Evolutionary conservation across 1,284 basidiomycete genomes (phyloP).

Genomic region (Ceratobasidium sp.): DNA sequence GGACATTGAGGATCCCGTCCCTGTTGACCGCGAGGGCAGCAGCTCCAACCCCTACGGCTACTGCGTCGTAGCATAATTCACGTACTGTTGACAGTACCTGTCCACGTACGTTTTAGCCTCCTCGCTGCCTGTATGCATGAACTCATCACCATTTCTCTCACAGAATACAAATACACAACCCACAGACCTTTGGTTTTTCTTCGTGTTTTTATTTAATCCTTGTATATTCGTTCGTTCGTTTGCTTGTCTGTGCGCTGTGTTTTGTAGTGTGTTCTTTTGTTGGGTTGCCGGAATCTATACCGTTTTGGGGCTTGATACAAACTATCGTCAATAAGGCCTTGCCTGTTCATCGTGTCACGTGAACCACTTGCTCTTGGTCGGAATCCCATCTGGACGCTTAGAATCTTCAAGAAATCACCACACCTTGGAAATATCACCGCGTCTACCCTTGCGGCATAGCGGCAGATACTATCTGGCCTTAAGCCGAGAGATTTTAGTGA

Average conservation of each 20-base stretch:
- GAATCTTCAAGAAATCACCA: too few relatives aligned
- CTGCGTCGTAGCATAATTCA: conserved; percentile 14
- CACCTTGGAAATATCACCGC: neutral
- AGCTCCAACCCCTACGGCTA: neutral
- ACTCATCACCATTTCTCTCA: neutral
- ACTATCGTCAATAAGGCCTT: neutral
- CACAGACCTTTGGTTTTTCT: neutral
- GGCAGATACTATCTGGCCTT: conserved; percentile 22
- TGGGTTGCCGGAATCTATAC: neutral
- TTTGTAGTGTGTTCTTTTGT: neutral
- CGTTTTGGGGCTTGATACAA: neutral
- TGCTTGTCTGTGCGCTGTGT: neutral
- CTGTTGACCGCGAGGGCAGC: conserved; percentile 12
- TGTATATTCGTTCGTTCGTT: neutral
- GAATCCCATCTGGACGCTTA: conserved; percentile 20
- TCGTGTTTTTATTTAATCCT: neutral
- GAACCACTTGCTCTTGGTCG: conserved; percentile 16
- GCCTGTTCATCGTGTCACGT: neutral
- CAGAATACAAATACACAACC: too few relatives aligned
- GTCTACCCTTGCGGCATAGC: conserved; percentile 20
- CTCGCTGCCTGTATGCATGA: neutral
- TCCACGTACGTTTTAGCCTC: neutral
- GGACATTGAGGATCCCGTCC: conserved; percentile 20
- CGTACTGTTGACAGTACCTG: neutral
- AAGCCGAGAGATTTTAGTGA: conserved; percentile 33